Percentiles rank a stretch among this genome's conserved stretches.
phyloP scores from a whole-genome alignment of 441 rosid genomes.

The Isatis lusitanica region DNA sequence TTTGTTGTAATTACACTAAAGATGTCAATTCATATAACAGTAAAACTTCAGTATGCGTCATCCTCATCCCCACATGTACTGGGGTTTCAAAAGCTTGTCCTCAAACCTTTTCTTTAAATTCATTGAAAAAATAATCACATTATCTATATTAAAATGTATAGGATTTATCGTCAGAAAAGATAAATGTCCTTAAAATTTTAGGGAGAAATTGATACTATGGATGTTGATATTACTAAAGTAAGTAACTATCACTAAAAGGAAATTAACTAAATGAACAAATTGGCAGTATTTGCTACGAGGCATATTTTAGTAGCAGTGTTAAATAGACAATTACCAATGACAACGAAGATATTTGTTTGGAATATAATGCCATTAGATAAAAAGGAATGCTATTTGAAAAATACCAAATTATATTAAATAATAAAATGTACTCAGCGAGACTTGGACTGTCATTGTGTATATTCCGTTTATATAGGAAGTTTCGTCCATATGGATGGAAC shows the following conservation, averaged over 20 bases:
- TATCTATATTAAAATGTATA: background rate
- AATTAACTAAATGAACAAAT: background rate
- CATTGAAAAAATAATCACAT: background rate
- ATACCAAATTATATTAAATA: background rate
- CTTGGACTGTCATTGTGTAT: background rate
- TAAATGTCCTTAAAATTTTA: background rate
- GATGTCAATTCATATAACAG: background rate
- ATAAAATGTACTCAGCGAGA: background rate
- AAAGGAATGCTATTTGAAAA: background rate
- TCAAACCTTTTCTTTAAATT: background rate
- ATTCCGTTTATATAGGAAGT: too few species aligned
- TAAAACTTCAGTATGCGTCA: background rate
- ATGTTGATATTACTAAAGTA: background rate
- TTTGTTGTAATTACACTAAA: background rate
- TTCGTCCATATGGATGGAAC: background rate
- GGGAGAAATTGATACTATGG: background rate
- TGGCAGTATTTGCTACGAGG: background rate
- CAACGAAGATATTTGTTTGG: background rate
- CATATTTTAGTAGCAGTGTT: background rate
- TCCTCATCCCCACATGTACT: background rate
- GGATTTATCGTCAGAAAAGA: background rate
- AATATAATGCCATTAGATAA: background rate
- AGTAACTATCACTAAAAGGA: background rate
- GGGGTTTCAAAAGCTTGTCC: slow-evolving; percentile 2
- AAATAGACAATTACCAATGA: background rate